Percentiles rank a stretch among this genome's conserved stretches.
Conservation (phyloP, 1,139 yeast species). For the Blastobotrys indianensis region DNA sequence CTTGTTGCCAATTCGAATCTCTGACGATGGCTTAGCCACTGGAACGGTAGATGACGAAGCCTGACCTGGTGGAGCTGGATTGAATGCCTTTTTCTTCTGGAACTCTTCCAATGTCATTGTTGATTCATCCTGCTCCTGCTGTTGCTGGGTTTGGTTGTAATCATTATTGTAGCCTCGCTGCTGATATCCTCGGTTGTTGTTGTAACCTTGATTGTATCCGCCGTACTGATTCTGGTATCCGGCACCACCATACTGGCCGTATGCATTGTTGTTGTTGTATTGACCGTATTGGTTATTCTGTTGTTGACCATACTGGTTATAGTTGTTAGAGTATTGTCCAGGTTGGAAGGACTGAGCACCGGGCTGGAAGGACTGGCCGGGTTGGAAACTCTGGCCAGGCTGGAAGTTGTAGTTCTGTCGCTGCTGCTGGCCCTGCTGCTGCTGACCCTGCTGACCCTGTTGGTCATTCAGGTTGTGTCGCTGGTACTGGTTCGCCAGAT, state of each 20-base stretch:
- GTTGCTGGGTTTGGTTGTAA: conserved; percentile 28
- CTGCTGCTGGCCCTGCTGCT: conserved; percentile 11
- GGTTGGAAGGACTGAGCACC: conserved; percentile 20
- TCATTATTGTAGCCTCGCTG: conserved; percentile 31
- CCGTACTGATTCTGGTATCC: conserved; percentile 30
- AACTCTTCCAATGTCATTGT: conserved; percentile 88
- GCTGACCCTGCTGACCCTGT: conserved; percentile 3
- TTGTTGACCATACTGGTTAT: conserved; percentile 35
- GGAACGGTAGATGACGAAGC: conserved; percentile 21
- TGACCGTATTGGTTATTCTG: conserved; percentile 23
- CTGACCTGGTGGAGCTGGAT: conserved; percentile 27
- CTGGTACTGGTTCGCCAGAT: conserved; percentile 15
- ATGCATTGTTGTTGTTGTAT: conserved; percentile 11
- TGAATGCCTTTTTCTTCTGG: conserved; percentile 52
- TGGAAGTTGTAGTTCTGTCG: conserved; percentile 18
- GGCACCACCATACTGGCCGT: conserved; percentile 20
- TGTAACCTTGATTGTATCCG: conserved; percentile 29
- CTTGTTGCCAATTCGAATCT: conserved; percentile 18
- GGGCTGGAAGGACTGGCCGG: conserved; percentile 23
- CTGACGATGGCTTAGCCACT: background rate
- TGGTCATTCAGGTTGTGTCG: conserved; percentile 14
- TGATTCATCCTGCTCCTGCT: conserved; percentile 25
- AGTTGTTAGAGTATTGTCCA: conserved; percentile 36
- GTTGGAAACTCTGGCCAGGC: conserved; percentile 21
- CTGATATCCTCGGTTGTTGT: conserved; percentile 30